phyloP scores from a whole-genome alignment of 2,329 filamentous ascomycete species.

The Alternaria triticina region DNA sequence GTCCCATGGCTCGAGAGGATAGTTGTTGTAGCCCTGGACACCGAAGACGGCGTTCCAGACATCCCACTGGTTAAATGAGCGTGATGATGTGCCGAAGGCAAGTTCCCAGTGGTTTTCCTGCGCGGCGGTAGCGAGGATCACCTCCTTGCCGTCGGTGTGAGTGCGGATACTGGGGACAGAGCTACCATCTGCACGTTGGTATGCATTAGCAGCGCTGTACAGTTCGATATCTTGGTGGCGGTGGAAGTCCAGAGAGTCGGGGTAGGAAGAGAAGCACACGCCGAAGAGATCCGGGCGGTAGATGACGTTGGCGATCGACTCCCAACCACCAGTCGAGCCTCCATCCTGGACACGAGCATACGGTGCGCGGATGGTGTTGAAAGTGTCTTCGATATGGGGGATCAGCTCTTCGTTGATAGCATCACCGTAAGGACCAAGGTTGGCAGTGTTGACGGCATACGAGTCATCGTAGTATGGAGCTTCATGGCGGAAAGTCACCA shows the following conservation, averaged over 20 bases:
- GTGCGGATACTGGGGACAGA: conserved; percentile 40
- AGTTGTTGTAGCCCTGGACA: conserved; percentile 46
- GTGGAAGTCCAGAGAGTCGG: conserved; percentile 48
- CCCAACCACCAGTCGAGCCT: conserved; percentile 49
- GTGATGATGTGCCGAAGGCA: conserved; percentile 43
- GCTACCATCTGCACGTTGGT: conserved; percentile 35
- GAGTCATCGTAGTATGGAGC: conserved; percentile 49
- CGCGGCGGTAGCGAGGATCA: conserved; percentile 31
- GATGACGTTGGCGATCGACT: conserved; percentile 44
- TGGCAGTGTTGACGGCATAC: conserved; percentile 49
- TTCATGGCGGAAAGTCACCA: conserved; percentile 49
- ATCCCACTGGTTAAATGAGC: conserved; percentile 47
- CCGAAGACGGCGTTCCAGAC: conserved; percentile 49
- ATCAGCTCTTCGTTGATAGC: conserved; percentile 51
- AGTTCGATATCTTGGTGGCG: conserved; percentile 47
- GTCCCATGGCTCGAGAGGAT: conserved; percentile 50
- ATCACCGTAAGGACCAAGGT: conserved; percentile 49
- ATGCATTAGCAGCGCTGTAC: conserved; percentile 41
- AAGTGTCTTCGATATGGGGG: conserved; percentile 41
- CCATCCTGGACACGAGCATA: conserved; percentile 49
- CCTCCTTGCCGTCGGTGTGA: conserved; percentile 32
- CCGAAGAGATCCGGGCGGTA: conserved; percentile 50
- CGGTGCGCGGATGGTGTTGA: conserved; percentile 45
- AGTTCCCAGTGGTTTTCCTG: conserved; percentile 51
- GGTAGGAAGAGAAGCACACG: conserved; percentile 47